These are phyloP conservation scores for Orbilia blumenaviensis DNA, from an alignment of 2,329 filamentous ascomycete genomes.

Conservation along the genomic window DNA sequence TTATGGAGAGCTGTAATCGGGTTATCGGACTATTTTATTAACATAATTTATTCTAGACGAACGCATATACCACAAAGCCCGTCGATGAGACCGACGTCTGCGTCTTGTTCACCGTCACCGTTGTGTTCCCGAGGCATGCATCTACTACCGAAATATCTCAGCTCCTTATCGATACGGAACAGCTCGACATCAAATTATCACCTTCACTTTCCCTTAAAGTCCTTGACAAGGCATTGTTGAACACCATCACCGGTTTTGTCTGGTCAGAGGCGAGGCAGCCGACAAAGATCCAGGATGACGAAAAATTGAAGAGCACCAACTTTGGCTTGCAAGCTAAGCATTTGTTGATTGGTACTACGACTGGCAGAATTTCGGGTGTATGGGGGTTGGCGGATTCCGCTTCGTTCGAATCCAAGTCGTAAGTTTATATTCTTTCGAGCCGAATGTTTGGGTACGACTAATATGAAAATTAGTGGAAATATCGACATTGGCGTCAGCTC, in stretches of 20 bases:
- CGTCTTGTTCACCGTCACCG: slow-evolving; percentile 33
- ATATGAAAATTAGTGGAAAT: slow-evolving; percentile 19
- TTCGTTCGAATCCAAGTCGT: slow-evolving; percentile 44
- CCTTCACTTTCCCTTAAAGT: slow-evolving; percentile 45
- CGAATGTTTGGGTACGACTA: not conserved
- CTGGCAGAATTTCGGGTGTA: slow-evolving; percentile 38
- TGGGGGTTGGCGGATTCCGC: slow-evolving; percentile 45
- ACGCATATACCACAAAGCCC: slow-evolving; percentile 20
- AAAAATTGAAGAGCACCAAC: slow-evolving; percentile 8
- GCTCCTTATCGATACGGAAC: slow-evolving; percentile 39
- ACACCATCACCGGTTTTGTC: slow-evolving; percentile 28
- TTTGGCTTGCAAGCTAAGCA: slow-evolving; percentile 48
- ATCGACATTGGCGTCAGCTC: slow-evolving; percentile 45
- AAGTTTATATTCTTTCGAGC: slow-evolving; percentile 1
- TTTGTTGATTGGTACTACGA: slow-evolving; percentile 35
- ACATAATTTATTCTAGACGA: slow-evolving; percentile 13
- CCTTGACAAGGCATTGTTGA: slow-evolving; percentile 41
- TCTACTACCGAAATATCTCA: slow-evolving; percentile 17
- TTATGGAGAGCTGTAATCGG: not conserved
- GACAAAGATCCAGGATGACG: slow-evolving; percentile 45
- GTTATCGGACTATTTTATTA: not conserved
- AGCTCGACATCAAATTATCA: slow-evolving; percentile 10
- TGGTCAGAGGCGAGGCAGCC: slow-evolving; percentile 29
- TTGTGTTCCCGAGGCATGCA: slow-evolving; percentile 34
- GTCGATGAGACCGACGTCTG: slow-evolving; percentile 29